Conservation (phyloP, 805 yeast genomes). For the Teunomyces kruisii region DNA sequence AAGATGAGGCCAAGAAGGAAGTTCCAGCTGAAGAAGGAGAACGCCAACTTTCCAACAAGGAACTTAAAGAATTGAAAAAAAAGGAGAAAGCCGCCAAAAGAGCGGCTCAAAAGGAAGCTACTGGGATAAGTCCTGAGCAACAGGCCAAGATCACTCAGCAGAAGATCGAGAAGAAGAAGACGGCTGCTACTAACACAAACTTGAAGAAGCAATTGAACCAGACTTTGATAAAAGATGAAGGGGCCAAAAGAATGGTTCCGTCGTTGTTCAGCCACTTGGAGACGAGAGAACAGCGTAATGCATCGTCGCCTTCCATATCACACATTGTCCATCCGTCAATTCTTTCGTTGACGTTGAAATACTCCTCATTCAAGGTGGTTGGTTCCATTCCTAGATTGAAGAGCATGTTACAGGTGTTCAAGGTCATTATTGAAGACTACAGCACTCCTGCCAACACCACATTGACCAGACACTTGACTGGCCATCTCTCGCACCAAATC, state of each 20-base stretch:
- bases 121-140: constrained; percentile 52
- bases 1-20: constrained; percentile 1
- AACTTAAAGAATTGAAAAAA: constrained; percentile 83
- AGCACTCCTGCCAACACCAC: constrained; percentile 83
- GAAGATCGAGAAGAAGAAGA: constrained; percentile 44
- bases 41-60: constrained; percentile 60
- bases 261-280: constrained; percentile 77
- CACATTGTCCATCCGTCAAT: constrained; percentile 86
- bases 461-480: constrained; percentile 82
- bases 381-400: constrained; percentile 87
- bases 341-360: constrained; percentile 71
- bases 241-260: constrained; percentile 48
- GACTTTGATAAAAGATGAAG: constrained; percentile 44
- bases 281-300: constrained; percentile 71
- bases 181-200: constrained; percentile 47
- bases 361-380: constrained; percentile 80
- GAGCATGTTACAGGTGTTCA: constrained; percentile 83
- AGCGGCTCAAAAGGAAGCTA: constrained; percentile 79
- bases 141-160: constrained; percentile 41
- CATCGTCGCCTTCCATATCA: constrained; percentile 53
- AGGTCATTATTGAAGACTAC: constrained; percentile 75
- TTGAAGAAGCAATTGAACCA: constrained; percentile 55
- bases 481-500: constrained; percentile 86
- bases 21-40: constrained; percentile 10
- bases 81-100: constrained; percentile 90